Evolutionary conservation across 192 early-diverging fungal genomes (phyloP), one percentile per base, ranked within the genome.

Genomic region (Dissophora globulifera): DNA sequence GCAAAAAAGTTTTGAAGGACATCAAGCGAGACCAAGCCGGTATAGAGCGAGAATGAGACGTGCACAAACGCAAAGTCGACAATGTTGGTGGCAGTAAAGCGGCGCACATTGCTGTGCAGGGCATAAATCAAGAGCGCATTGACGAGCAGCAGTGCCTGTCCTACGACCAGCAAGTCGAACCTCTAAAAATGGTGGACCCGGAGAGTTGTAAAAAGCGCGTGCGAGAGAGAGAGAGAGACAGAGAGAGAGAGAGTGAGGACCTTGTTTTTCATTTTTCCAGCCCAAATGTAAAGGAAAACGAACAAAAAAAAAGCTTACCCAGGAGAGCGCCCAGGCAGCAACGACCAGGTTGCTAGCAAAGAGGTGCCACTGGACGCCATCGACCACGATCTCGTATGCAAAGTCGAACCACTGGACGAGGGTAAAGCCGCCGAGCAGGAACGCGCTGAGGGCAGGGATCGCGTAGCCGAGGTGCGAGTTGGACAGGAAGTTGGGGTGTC

Each of bases 1-100:
- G 72, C 64, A 51, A 76, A 76, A 41, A 76, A 67, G 63, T 76
- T 76, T 19, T 76, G 72, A 42, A 76, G 62, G 40, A 67, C 72
- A 46, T 76, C 72, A 16, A 76, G 58, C 72, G 63, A 76, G 27
- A 67, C 64, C 38, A 76, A 59, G 35, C 62, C 72, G 10, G 57
- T 56, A 52, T 76, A 76, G 38, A 76, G 40, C 19, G 72, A 76
- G 58, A 76, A 76, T 26, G 72, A 60, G 19, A 76, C 38, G 23
- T 76, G 63, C 29, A 76, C 52, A 41, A 66, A 76, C 27, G 50
- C 51, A 42, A 59, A 67, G 27, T 76, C 72, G 20, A 67, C 1
- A 23, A 76, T 5, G 58, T 60, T 76, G 22, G 72, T 76, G 7
- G 72, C 63, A 9, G 72, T 76, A 32, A 76, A 76, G 46, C 43